Evolutionary conservation across 192 early-diverging fungal species (phyloP).

Genomic region (Entomortierella parvispora): DNA sequence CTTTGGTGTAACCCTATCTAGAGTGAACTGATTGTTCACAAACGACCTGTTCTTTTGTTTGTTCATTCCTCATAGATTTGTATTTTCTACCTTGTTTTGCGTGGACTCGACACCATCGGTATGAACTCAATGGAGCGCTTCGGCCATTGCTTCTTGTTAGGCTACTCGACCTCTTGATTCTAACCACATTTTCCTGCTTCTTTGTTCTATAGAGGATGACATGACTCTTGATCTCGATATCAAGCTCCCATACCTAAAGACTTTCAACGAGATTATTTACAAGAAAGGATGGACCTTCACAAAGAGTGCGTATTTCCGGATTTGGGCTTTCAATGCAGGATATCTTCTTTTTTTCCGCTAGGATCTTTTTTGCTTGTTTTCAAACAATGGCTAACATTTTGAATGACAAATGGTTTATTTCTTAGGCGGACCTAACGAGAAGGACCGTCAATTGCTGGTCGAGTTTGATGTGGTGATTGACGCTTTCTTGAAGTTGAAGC

Average conservation of each 20-base stretch:
- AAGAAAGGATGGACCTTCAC: conserved; percentile 83
- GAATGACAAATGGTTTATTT: too few species aligned
- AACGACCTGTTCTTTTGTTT: background rate
- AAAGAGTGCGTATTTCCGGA: conserved; percentile 64
- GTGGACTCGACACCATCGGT: conserved; percentile 96
- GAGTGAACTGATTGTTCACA: background rate
- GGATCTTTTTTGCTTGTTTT: too few species aligned
- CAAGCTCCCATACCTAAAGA: conserved; percentile 81
- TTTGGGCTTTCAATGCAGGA: background rate
- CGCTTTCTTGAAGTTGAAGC: conserved; percentile 84
- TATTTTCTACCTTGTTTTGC: conserved; percentile 95
- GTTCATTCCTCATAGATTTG: conserved; percentile 73
- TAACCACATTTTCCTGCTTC: background rate
- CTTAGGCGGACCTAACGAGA: conserved; percentile 88
- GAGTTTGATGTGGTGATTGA: conserved; percentile 91
- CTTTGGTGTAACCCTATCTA: too few species aligned
- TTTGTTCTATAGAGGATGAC: conserved; percentile 80
- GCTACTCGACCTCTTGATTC: background rate
- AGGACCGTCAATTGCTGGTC: conserved; percentile 91
- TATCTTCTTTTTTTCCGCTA: background rate
- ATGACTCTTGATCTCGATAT: conserved; percentile 85
- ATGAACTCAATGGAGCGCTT: background rate
- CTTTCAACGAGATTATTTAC: conserved; percentile 85
- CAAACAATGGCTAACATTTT: too few species aligned
- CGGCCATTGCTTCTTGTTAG: too few species aligned